Evolutionary conservation across 805 yeast species (phyloP), one percentile per base, ranked within the genome.

Genomic region (Kluyveromyces aestuarii): DNA sequence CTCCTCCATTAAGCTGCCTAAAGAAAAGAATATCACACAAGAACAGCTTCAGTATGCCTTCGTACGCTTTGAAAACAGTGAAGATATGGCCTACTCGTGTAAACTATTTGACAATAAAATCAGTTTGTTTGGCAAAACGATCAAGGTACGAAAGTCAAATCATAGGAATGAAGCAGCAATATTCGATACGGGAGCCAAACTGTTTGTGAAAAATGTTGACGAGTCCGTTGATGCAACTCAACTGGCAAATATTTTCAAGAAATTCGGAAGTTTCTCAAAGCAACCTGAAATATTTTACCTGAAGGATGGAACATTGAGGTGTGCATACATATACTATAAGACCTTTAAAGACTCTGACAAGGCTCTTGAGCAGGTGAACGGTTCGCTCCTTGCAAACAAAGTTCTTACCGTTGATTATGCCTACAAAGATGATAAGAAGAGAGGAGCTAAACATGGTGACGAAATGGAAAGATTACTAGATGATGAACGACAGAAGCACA

Each of bases 31-130:
- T 25, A 35, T 4, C 27, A 66, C 79, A 27, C 78, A 77, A 51
- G 70, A 76, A 1, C 89, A 85, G 58, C 95, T 84, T 58, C 97
- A 97, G 6, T 91, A 73, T 68, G 97, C 95, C 9, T 91, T 93
- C 67, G 84, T 85, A 1, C 93, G 87, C 60, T 82, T 85, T 58
- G 66, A 70, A 45, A 69, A 72, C 14, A 66, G 68, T 2, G 71
- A 67, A 17, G 96, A 88, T 56, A 83, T 84, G 0, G 83, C 80
- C 8, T 91, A 89, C 61, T 87, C 81, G 1, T 64, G 76, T 36
- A 73, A 76, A 50, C 64, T 85, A 1, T 62, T 87, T 60, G 70
- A 75, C 50, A 89, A 88, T 7, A 67, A 49, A 13, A 57, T 63
- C 6, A 68, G 77, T 37, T 64, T 90, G 42, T 86, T 63, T 60